Evolutionary conservation across 257 asterid species (phyloP).

Genomic region (Plantago elongata): DNA sequence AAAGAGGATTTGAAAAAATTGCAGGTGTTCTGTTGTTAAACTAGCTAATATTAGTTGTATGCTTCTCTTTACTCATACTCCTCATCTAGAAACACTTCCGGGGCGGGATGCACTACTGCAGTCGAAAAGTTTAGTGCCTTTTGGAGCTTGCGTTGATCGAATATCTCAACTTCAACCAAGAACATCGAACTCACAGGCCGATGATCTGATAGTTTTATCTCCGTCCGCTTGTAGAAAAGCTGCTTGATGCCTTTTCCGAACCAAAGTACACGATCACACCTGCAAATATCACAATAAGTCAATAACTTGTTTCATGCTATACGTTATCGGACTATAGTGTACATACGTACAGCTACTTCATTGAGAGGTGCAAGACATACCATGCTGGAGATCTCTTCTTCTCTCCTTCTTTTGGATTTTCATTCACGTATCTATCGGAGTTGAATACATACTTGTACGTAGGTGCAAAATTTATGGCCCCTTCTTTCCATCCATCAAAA

Average conservation of each 20-base stretch:
- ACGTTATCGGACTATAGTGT: too few species aligned
- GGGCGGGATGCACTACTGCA: constrained; percentile 47
- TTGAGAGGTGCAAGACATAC: constrained; percentile 30
- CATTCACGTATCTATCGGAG: constrained; percentile 67
- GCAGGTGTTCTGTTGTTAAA: background rate
- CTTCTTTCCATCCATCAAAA: constrained; percentile 92
- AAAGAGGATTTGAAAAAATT: background rate
- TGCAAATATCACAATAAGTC: constrained; percentile 21
- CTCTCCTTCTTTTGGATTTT: constrained; percentile 69
- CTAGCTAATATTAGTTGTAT: background rate
- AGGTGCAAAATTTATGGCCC: constrained; percentile 76
- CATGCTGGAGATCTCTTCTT: constrained; percentile 95
- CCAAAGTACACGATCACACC: constrained; percentile 97
- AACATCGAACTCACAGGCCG: constrained; percentile 77
- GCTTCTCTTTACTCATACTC: constrained; percentile 19
- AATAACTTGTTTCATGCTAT: background rate
- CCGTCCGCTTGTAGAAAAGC: constrained; percentile 55
- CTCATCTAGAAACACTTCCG: constrained; percentile 41
- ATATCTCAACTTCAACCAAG: constrained; percentile 69
- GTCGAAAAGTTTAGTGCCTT: constrained; percentile 62
- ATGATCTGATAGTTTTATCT: constrained; percentile 71
- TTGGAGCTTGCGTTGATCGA: constrained; percentile 71
- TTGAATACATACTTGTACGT: constrained; percentile 81
- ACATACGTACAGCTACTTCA: background rate
- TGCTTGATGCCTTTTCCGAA: constrained; percentile 86